A percentile compares a stretch with the other conserved stretches of the same genome.
Conservation (phyloP, 164 flowering plant genomes). For the Aristolochia californica region DNA sequence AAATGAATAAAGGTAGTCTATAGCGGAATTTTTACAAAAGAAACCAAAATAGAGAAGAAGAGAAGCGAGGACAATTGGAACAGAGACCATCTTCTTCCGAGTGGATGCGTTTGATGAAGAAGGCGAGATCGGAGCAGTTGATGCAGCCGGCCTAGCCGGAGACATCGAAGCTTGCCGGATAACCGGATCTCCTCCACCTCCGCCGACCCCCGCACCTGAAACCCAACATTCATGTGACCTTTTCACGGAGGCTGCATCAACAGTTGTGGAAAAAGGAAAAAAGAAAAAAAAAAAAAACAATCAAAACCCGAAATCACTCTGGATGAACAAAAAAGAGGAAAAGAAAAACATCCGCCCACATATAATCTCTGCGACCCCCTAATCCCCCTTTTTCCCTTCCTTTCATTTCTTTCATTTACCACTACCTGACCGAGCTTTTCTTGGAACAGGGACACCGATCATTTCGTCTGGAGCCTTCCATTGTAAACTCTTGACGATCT, state of each 20-base stretch:
- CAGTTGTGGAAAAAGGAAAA: not conserved
- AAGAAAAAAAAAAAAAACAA: slow-evolving; percentile 2
- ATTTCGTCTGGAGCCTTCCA: slow-evolving; percentile 71
- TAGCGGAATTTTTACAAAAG: not conserved
- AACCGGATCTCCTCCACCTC: slow-evolving; percentile 34
- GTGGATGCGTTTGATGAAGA: slow-evolving; percentile 51
- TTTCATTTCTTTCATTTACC: not conserved
- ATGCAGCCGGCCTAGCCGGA: slow-evolving; percentile 44
- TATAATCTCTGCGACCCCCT: too few relatives aligned
- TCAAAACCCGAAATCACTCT: slow-evolving; percentile 4
- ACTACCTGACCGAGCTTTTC: slow-evolving; percentile 75
- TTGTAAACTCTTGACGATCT: slow-evolving; percentile 31
- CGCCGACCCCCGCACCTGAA: slow-evolving; percentile 23
- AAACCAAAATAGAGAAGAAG: not conserved
- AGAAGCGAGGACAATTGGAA: not conserved
- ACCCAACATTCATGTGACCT: slow-evolving; percentile 75
- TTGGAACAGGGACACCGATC: slow-evolving; percentile 84
- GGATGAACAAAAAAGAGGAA: not conserved
- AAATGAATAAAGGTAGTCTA: not conserved
- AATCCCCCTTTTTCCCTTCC: not conserved
- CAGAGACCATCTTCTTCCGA: slow-evolving; percentile 57
- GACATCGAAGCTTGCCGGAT: slow-evolving; percentile 68
- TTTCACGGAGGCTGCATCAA: slow-evolving; percentile 64
- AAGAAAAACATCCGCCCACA: not conserved
- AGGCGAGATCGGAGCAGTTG: slow-evolving; percentile 45